These are phyloP conservation scores for Alternaria triticina DNA, from an alignment of 2,329 filamentous ascomycete genomes.

Conservation along the genomic window DNA sequence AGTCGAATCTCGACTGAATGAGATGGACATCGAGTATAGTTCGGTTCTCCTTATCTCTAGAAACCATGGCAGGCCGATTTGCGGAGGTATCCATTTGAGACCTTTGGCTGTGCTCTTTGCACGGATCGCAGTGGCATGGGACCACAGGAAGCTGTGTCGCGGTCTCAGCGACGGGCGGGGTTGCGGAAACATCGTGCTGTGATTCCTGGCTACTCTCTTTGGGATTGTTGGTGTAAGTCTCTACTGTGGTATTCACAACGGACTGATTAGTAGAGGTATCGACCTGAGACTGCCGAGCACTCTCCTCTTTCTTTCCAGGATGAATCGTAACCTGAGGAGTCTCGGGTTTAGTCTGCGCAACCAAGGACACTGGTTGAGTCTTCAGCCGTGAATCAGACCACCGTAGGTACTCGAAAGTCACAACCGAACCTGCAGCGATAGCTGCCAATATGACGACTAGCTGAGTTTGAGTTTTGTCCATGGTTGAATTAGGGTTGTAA, in stretches of 20 bases:
- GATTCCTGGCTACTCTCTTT: no score
- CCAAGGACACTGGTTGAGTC: not conserved
- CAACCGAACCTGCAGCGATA: not conserved
- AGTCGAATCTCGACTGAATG: not conserved
- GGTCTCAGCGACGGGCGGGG: not conserved
- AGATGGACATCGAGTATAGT: not conserved
- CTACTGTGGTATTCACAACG: no score
- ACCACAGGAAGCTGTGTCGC: not conserved
- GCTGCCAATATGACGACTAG: not conserved
- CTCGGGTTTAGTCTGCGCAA: not conserved
- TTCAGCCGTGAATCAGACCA: not conserved
- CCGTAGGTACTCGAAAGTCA: not conserved
- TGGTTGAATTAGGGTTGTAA: not conserved
- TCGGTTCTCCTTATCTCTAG: not conserved
- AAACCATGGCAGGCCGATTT: not conserved
- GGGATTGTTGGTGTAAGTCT: no score
- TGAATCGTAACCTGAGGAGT: not conserved
- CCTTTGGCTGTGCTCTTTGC: not conserved
- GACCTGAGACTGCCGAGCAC: no score
- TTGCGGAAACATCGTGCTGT: no score
- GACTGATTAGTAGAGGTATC: no score
- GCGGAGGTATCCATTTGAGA: not conserved
- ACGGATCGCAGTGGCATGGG: not conserved
- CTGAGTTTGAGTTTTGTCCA: not conserved
- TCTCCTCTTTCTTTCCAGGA: no score